Evolutionary conservation across 495 filamentous ascomycete species (phyloP).

Genomic region (Annulohypoxylon moriforme): DNA sequence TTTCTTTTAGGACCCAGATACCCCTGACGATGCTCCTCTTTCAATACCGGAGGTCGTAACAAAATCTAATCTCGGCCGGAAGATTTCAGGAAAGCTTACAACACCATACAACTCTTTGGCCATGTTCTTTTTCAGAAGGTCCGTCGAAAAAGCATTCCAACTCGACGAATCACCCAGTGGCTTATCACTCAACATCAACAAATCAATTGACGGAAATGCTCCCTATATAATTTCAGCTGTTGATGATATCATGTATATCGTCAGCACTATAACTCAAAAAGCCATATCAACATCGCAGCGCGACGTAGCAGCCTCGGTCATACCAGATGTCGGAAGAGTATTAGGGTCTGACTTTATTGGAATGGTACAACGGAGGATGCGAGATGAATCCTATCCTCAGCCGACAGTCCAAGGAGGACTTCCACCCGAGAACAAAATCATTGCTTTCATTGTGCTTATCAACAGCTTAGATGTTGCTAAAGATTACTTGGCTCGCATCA

Average conservation of each 20-base stretch:
- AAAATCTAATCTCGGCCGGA: slow-evolving; percentile 78
- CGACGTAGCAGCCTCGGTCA: slow-evolving; percentile 76
- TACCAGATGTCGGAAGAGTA: slow-evolving; percentile 85
- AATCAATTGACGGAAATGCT: slow-evolving; percentile 73
- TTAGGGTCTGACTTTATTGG: slow-evolving; percentile 92
- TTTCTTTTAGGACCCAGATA: slow-evolving; percentile 53
- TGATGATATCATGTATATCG: slow-evolving; percentile 99
- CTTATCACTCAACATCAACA: slow-evolving; percentile 77
- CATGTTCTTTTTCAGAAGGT: slow-evolving; percentile 94
- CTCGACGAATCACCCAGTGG: slow-evolving; percentile 92
- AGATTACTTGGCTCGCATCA: slow-evolving; percentile 89
- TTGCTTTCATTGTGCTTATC: slow-evolving; percentile 89
- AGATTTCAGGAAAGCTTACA: slow-evolving; percentile 77
- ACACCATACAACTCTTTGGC: slow-evolving; percentile 87
- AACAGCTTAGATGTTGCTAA: slow-evolving; percentile 93
- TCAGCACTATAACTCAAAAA: slow-evolving; percentile 88
- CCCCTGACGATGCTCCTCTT: slow-evolving; percentile 60
- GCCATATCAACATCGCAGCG: slow-evolving; percentile 86
- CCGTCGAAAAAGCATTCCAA: slow-evolving; percentile 97
- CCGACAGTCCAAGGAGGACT: slow-evolving; percentile 76
- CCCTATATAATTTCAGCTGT: slow-evolving; percentile 96
- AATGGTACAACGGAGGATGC: slow-evolving; percentile 98
- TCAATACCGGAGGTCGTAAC: slow-evolving; percentile 74
- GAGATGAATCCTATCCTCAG: slow-evolving; percentile 90
- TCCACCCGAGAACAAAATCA: slow-evolving; percentile 84